phyloP scores from a whole-genome alignment of 2,329 filamentous ascomycete genomes.

The Sordariomycetes sp. region DNA sequence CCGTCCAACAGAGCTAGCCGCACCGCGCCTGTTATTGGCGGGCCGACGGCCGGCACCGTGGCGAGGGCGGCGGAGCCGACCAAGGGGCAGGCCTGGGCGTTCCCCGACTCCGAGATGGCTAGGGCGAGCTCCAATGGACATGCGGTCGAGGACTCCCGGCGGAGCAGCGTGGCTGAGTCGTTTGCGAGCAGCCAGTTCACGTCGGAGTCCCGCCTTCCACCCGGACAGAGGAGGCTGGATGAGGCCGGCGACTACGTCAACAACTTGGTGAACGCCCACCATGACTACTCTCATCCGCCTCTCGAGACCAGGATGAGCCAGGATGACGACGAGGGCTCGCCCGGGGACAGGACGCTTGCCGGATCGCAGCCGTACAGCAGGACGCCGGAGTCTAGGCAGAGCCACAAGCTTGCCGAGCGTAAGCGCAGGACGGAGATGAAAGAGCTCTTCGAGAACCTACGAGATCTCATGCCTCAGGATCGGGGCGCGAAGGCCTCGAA shows the following conservation, averaged over 20 bases:
- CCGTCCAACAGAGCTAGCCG: constrained; percentile 38
- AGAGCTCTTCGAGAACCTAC: constrained; percentile 70
- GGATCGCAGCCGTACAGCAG: constrained; percentile 69
- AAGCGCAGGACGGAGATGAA: constrained; percentile 86
- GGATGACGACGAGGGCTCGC: background rate
- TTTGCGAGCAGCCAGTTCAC: constrained; percentile 73
- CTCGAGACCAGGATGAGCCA: constrained; percentile 65
- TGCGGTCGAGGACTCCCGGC: constrained; percentile 52
- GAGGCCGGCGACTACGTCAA: constrained; percentile 41
- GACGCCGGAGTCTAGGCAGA: constrained; percentile 71
- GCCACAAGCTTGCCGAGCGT: constrained; percentile 75
- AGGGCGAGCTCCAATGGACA: constrained; percentile 30
- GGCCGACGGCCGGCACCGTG: constrained; percentile 54
- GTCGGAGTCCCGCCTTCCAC: constrained; percentile 59
- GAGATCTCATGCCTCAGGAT: constrained; percentile 69
- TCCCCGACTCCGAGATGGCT: constrained; percentile 61
- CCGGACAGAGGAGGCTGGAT: constrained; percentile 62
- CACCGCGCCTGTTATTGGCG: constrained; percentile 67
- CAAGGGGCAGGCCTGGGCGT: constrained; percentile 76
- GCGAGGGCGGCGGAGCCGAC: constrained; percentile 65
- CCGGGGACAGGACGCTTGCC: constrained; percentile 11
- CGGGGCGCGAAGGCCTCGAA: constrained; percentile 79
- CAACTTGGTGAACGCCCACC: constrained; percentile 37
- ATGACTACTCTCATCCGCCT: constrained; percentile 50
- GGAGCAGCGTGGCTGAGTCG: constrained; percentile 68